phyloP scores from a whole-genome alignment of 768 basidiomycete species.

The Zangia roseola region DNA sequence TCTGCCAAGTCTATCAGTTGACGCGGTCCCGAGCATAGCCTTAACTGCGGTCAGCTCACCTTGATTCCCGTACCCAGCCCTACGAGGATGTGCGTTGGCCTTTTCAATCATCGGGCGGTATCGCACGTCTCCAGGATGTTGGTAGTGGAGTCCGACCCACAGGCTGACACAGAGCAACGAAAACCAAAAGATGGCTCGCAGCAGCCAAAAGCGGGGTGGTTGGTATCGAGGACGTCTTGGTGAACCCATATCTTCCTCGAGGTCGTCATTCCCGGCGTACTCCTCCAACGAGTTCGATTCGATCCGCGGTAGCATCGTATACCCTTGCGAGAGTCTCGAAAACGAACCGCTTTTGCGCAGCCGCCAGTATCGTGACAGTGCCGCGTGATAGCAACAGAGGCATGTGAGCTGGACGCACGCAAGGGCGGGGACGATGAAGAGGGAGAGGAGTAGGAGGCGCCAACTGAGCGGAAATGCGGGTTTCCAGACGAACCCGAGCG shows the following conservation, averaged over 20 bases:
- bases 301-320: constrained; percentile 8
- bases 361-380: neutral
- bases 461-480: constrained; percentile 20
- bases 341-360: neutral
- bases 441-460: constrained; percentile 12
- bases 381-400: neutral
- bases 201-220: neutral
- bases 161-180: neutral
- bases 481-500: constrained; percentile 7
- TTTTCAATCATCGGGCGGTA: constrained; percentile 14
- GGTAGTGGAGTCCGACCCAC: constrained; percentile 4
- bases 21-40: no score
- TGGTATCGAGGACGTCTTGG: neutral
- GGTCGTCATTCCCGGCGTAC: neutral
- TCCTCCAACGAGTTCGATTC: constrained; percentile 8
- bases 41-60: constrained; percentile 1
- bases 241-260: neutral
- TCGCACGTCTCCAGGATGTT: constrained; percentile 7
- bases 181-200: constrained; percentile 9
- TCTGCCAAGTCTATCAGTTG: constrained; percentile 1
- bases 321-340: neutral
- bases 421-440: constrained; percentile 14
- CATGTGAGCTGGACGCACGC: constrained; percentile 7
- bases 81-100: constrained; percentile 10
- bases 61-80: constrained; percentile 14